Evolutionary conservation across 176 grass and related monocot species (phyloP), one percentile per base, ranked within the genome.

Genomic region (Themeda triandra): DNA sequence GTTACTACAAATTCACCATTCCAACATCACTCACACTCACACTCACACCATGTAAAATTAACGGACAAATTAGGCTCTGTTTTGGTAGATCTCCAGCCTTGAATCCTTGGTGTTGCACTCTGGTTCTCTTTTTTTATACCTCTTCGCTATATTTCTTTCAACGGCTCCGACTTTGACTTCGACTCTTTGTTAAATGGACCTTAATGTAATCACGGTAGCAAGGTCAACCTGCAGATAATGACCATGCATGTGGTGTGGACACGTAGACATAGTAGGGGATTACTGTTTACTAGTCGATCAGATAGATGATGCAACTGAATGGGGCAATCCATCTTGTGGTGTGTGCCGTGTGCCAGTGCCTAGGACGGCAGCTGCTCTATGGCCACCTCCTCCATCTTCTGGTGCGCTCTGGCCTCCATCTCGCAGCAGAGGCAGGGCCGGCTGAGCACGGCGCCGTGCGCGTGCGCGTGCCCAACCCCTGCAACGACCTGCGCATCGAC

Each of bases 351-450:
- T 19, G 51, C 19, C 53, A 19, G 48, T 58, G 56, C 56, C 56
- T 60, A 77, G 28, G 92, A 88, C 8, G 85, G 92, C 78, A 97
- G 88, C 82, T 94, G 78, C 75, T 94, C 95, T 35, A 86, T 39
- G 79, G 87, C 51, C 67, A 91, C 80, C 78, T 94, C 90, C 64
- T 91, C 88, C 90, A 97, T 89, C 86, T 94, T 92, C 33, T 91
- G 90, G 54, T 91, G 90, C 86, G 85, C 84, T 77, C 86, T 80
- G 28, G 91, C 86, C 82, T 91, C 89, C 78, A 85, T 79, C 86
- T 92, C 92, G 85, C 90, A 92, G 83, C 85, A 79, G 31, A 84
- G 82, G 87, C 92, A 97, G 0, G 79, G 83, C 48, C 84, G 45
- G 80, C 39, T 88, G 25, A 87, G 65, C 36, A 85, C 58, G 10